A percentile compares a stretch with the other conserved stretches of the same genome.
These are phyloP conservation scores for Phytophthora colocasiae DNA, from an alignment of 352 stramenopile species.

Conservation along the genomic window DNA sequence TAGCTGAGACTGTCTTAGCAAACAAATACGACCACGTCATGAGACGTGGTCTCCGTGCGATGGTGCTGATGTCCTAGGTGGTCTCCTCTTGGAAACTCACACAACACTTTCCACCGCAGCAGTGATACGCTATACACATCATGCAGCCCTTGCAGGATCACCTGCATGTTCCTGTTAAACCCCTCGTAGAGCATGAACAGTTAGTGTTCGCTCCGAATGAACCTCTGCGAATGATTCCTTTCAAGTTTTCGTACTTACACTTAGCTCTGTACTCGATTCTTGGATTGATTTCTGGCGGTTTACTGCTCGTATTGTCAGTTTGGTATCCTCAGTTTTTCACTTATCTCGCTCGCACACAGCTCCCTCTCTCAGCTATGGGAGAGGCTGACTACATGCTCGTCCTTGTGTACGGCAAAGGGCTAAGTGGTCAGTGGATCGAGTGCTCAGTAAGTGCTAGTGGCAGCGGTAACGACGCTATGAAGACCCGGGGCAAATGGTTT, in stretches of 20 bases:
- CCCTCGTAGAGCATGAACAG: slow-evolving; percentile 24
- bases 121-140: background rate
- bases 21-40: background rate
- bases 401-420: slow-evolving; percentile 48
- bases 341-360: slow-evolving; percentile 45
- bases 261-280: slow-evolving; percentile 46
- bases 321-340: slow-evolving; percentile 81
- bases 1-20: background rate
- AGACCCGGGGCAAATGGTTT: slow-evolving; percentile 56
- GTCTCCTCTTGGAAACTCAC: slow-evolving; percentile 10
- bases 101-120: background rate
- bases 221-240: slow-evolving; percentile 49
- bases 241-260: slow-evolving; percentile 49
- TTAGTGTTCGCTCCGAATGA: slow-evolving; percentile 61
- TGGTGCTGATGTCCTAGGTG: background rate
- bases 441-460: slow-evolving; percentile 25
- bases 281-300: slow-evolving; percentile 31
- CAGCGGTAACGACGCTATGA: background rate
- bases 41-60: slow-evolving; percentile 1
- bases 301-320: slow-evolving; percentile 50
- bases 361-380: slow-evolving; percentile 34
- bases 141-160: slow-evolving; percentile 29
- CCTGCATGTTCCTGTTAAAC: slow-evolving; percentile 25
- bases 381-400: slow-evolving; percentile 62
- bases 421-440: slow-evolving; percentile 55